Percentiles rank a stretch among this genome's conserved stretches.
phyloP scores from a whole-genome alignment of 768 basidiomycete species.

The Chlorophyllum brunneum region DNA sequence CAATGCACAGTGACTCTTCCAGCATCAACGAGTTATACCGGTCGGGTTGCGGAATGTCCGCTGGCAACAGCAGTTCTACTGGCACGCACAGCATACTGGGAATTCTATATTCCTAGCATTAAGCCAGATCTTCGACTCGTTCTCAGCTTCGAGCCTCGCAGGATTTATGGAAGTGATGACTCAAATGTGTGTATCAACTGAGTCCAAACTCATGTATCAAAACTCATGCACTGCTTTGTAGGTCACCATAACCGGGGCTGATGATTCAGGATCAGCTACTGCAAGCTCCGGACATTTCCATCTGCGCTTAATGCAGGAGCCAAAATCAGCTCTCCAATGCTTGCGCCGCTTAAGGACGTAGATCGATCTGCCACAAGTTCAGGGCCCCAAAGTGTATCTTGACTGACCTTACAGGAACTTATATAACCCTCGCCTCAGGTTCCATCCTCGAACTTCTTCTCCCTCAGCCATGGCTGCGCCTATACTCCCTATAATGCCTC shows the following conservation, averaged over 20 bases:
- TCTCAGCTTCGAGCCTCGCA: too few species aligned
- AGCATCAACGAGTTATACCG: not conserved
- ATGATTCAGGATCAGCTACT: slow-evolving; percentile 9
- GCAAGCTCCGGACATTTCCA: slow-evolving; percentile 2
- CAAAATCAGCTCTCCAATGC: not conserved
- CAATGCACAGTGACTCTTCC: not conserved
- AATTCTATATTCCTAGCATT: not conserved
- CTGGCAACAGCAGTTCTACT: not conserved
- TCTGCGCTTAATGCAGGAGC: not conserved
- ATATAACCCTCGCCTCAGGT: slow-evolving; percentile 14
- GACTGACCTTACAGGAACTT: slow-evolving; percentile 11
- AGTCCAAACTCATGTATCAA: not conserved
- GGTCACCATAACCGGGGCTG: not conserved
- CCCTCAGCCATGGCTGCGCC: slow-evolving; percentile 24
- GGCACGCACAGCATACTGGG: not conserved
- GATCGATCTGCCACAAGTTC: slow-evolving; percentile 3
- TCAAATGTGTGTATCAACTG: too few species aligned
- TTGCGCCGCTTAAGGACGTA: slow-evolving; percentile 12
- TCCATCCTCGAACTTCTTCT: slow-evolving; percentile 21
- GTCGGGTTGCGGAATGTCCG: not conserved
- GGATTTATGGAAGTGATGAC: too few species aligned
- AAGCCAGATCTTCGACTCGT: too few species aligned
- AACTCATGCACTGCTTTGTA: slow-evolving; percentile 4
- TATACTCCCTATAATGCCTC: slow-evolving; percentile 24
- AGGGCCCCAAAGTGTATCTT: slow-evolving; percentile 15